Percentiles rank a stretch among this genome's conserved stretches.
These are phyloP conservation scores for Ormosia emarginata DNA, from an alignment of 306 rosid genomes.

Conservation along the genomic window DNA sequence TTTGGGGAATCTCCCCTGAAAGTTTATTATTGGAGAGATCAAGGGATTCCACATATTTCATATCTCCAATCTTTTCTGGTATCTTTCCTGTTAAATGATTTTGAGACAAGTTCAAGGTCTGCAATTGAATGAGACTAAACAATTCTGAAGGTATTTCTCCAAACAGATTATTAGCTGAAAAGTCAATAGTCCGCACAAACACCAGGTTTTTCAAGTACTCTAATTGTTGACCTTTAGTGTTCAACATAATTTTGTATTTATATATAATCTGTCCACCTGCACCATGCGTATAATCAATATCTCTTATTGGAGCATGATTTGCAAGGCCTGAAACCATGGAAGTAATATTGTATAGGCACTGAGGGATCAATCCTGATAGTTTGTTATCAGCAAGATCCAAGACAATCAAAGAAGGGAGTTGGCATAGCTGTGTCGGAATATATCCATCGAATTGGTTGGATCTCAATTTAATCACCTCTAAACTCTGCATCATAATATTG, in stretches of 20 bases:
- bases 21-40: too few species aligned
- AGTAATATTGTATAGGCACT: not conserved
- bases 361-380: not conserved
- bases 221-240: not conserved
- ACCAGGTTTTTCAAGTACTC: not conserved
- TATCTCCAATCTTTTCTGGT: too few species aligned
- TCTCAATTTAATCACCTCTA: not conserved
- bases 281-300: too few species aligned
- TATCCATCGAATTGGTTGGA: not conserved
- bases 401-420: not conserved
- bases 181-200: not conserved
- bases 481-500: not conserved
- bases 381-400: not conserved
- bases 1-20: too few species aligned
- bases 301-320: too few species aligned
- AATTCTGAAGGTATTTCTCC: not conserved
- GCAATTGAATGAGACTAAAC: not conserved
- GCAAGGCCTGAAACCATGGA: not conserved
- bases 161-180: not conserved
- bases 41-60: too few species aligned
- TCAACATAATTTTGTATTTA: too few species aligned
- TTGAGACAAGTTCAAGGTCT: not conserved
- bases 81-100: not conserved
- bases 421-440: not conserved
- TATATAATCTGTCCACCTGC: too few species aligned